Evolutionary conservation across 768 basidiomycete species (phyloP), one percentile per base, ranked within the genome.

Genomic region (Dendrothele bispora): DNA sequence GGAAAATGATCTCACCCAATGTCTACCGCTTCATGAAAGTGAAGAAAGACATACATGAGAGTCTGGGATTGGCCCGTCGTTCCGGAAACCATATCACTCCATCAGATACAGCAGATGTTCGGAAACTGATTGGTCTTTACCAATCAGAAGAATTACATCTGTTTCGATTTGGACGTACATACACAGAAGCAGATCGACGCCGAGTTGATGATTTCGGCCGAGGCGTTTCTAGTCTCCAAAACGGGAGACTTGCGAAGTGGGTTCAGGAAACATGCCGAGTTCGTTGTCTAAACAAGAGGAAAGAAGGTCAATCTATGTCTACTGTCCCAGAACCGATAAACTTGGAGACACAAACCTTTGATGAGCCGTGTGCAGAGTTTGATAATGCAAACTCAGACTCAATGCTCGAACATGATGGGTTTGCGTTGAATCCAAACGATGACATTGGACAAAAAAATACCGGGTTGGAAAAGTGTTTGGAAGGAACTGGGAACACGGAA

Each of bases 1-100:
- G 55, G 17, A 29, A 52, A 15, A 39, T 55, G 12, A 20, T 56
- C 17, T 46, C 58, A 51, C 50, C 26, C 51, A 61, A 34, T 39
- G 28, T 57, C 10, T 43, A 53, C 35, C 25, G 50, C 15, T 55
- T 61, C 28, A 38, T 48, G 25, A 54, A 8, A 39, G 51, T 35
- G 17, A 57, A 55, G 34, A 44, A 48, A 17, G 47, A 53, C 21
- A 35, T 56, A 18, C 38, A 50, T 24, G 51, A 49, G 15, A 38
- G 24, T n/a, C 39, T 56, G 7, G 37, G 32, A 10, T 46, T 59
- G 5, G 39, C 44, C 12, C 14, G 41, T 17, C 46, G 52, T 3
- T 21, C 32, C 11, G 52, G 49, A 18, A 46, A 30, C 18, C 60
- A 61, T 32, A 48, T 39, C 1, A 42, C 26, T n/a, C 58, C 56